Evolutionary conservation across 139 green algal species (phyloP).

Genomic region (Eudorina sp.): DNA sequence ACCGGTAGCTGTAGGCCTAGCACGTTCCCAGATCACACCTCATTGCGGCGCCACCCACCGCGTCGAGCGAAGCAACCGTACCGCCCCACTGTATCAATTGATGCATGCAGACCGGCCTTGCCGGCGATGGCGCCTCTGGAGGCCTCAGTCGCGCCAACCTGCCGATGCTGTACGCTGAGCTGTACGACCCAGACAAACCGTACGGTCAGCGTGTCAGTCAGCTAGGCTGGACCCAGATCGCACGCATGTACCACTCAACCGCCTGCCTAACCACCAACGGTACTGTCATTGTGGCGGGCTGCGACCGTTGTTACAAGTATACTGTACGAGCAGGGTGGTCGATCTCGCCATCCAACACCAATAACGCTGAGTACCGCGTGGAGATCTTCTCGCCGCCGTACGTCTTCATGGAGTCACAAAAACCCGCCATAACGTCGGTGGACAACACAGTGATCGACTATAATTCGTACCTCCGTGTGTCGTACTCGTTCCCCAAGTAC

Average conservation of each 20-base stretch:
- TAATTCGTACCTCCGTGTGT: too few species aligned
- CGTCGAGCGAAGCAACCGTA: too few species aligned
- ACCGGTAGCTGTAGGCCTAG: too few species aligned
- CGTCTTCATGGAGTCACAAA: conserved; percentile 8
- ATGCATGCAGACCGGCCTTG: neutral
- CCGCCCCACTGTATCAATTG: too few species aligned
- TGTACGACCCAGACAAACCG: conserved; percentile 42
- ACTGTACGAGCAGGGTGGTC: conserved; percentile 1
- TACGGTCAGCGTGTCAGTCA: conserved; percentile 6
- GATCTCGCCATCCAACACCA: neutral
- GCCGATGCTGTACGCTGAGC: conserved; percentile 48
- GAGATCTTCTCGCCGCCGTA: conserved; percentile 62
- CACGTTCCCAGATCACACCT: too few species aligned
- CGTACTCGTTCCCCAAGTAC: too few species aligned
- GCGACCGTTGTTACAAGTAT: conserved; percentile 42
- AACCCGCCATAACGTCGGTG: conserved; percentile 35
- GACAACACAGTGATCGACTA: too few species aligned
- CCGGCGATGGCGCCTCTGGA: conserved; percentile 38
- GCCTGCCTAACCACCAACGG: conserved; percentile 59
- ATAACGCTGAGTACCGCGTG: conserved; percentile 55
- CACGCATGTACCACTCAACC: conserved; percentile 58
- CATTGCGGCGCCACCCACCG: neutral
- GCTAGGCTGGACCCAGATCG: conserved; percentile 30
- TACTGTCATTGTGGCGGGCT: conserved; percentile 51
- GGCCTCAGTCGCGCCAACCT: conserved; percentile 44